phyloP scores from a whole-genome alignment of 306 rosid species.

The Quercus alba region DNA sequence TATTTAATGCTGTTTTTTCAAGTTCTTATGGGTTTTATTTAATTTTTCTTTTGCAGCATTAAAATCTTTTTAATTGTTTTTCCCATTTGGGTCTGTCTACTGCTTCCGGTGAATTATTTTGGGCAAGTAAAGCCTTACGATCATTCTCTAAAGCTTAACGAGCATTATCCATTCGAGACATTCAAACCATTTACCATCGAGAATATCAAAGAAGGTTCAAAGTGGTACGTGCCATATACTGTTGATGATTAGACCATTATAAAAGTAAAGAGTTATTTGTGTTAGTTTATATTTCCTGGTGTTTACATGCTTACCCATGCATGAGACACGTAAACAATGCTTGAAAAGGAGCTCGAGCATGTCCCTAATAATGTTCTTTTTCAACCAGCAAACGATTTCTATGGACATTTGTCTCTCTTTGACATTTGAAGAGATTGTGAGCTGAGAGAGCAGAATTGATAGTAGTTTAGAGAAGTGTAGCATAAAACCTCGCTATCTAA shows the following conservation, averaged over 20 bases:
- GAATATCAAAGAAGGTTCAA: constrained; percentile 72
- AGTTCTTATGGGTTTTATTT: constrained; percentile 23
- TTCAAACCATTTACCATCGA: constrained; percentile 71
- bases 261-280: neutral
- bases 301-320: neutral
- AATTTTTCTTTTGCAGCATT: constrained; percentile 52
- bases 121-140: constrained; percentile 47
- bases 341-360: constrained; percentile 2
- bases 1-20: constrained; percentile 20
- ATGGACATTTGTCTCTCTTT: no score
- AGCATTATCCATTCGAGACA: constrained; percentile 53
- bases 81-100: constrained; percentile 50
- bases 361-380: neutral
- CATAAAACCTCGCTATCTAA: neutral
- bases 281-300: neutral
- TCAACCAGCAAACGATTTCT: neutral
- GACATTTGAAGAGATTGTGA: no score
- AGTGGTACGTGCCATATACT: constrained; percentile 54
- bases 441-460: no score
- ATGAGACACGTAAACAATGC: constrained; percentile 9
- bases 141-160: neutral
- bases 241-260: neutral
- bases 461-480: no score
- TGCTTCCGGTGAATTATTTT: constrained; percentile 89
- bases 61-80: constrained; percentile 71